Evolutionary conservation across 768 basidiomycete species (phyloP), one percentile per base, ranked within the genome.

Genomic region (Serpula lacrymans): DNA sequence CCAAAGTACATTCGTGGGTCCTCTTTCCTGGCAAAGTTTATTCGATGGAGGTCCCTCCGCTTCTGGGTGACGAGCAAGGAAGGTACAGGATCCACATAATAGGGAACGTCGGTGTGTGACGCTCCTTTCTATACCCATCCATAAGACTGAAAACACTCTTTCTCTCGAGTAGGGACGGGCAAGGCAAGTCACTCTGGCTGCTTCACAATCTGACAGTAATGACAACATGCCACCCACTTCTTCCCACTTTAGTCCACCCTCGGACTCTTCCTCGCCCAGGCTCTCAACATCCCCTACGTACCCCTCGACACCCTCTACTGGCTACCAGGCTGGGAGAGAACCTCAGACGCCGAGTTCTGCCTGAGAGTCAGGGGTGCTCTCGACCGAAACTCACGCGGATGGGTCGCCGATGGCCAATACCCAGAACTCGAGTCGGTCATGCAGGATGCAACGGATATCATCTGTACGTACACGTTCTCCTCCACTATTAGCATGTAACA

Each of bases 61-160:
- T 66, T 11, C 44, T 65, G 21, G 75, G 78, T 18, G 72, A 79
- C 45, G 61, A 43, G 17, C 24, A 64, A n/a, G 75, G 78, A 3
- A 51, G 47, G 12, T 78, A 72, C 46, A 70, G 64, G 41, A 58
- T 81, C 33, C 63, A 67, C 32, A 39, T 80, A 6, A 51, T 72
- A 11, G 79, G 78, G 30, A 81, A 82, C 46, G 67, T 68, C 46
- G 77, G 77, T 76, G 59, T 31, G 70, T 42, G 33, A 25, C 6
- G 27, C 31, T 22, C 18, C 21, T 30, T 24, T 10, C 25, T 5
- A n/a, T n/a, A n/a, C n/a, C n/a, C n/a, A n/a, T n/a, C n/a, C n/a
- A n/a, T n/a, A n/a, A n/a, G n/a, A n/a, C n/a, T n/a, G n/a, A n/a
- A n/a, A n/a, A n/a, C n/a, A n/a, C n/a, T n/a, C n/a, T n/a, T n/a